Conservation (phyloP, 1,284 basidiomycete species). For the Ceraceosorus bombacis region DNA sequence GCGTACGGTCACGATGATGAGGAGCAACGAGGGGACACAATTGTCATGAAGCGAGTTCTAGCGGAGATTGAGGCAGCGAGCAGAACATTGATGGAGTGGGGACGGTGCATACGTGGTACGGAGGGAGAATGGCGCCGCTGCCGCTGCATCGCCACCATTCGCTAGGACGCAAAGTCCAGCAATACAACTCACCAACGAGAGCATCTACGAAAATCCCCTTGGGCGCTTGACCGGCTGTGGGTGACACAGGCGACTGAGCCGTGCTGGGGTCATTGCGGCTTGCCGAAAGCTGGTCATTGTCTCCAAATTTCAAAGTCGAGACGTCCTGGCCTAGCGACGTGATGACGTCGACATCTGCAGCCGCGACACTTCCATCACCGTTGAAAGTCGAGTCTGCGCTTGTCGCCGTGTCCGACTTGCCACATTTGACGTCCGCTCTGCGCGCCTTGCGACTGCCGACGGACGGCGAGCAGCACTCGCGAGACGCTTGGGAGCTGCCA, state of each 20-base stretch:
- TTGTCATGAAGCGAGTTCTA: background rate
- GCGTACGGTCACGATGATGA: too few species aligned
- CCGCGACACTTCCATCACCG: slow-evolving; percentile 9
- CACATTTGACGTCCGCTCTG: background rate
- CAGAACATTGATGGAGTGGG: slow-evolving; percentile 1
- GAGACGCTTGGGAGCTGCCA: slow-evolving; percentile 15
- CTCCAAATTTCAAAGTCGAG: background rate
- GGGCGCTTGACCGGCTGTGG: slow-evolving; percentile 53
- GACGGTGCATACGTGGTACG: background rate
- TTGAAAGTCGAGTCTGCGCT: background rate
- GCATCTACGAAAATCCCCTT: slow-evolving; percentile 31
- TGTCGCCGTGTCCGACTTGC: background rate
- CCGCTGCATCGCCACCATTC: slow-evolving; percentile 5
- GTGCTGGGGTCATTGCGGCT: too few species aligned
- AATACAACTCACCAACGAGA: slow-evolving; percentile 32
- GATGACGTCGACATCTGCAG: slow-evolving; percentile 16
- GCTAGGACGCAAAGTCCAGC: background rate
- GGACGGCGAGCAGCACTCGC: background rate
- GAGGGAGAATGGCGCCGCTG: background rate
- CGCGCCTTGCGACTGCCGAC: background rate
- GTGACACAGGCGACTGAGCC: background rate
- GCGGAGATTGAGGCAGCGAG: background rate
- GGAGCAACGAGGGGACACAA: too few species aligned
- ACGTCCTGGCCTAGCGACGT: background rate
- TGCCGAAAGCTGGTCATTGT: background rate